Evolutionary conservation across 169 alveolate species (phyloP).

Genomic region (Plasmodium chabaudi): DNA sequence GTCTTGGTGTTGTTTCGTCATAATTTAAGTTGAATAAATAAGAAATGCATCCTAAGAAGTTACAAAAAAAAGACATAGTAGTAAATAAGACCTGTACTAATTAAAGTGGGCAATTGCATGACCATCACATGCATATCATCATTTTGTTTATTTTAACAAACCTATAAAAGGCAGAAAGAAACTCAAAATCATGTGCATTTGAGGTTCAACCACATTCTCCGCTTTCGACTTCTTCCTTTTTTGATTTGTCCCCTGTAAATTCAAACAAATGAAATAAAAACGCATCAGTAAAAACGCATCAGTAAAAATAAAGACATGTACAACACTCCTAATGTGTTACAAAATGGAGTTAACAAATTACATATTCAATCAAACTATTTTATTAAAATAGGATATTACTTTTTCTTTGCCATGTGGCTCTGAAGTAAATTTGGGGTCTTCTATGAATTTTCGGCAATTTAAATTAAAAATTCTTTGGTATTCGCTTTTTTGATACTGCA

Average conservation of each 20-base stretch:
- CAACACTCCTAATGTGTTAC: background rate
- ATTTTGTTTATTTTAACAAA: slow-evolving; percentile 10
- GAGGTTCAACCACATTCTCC: slow-evolving; percentile 14
- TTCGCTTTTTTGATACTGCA: slow-evolving; percentile 70
- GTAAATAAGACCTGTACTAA: background rate
- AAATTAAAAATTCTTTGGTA: slow-evolving; percentile 75
- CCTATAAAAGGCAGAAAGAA: slow-evolving; percentile 71
- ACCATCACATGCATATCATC: background rate
- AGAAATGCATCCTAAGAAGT: slow-evolving; percentile 55
- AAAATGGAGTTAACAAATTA: background rate
- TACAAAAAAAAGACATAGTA: background rate
- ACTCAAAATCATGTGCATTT: slow-evolving; percentile 31
- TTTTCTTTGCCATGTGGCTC: slow-evolving; percentile 37
- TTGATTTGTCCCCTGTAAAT: slow-evolving; percentile 18
- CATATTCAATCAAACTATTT: slow-evolving; percentile 1
- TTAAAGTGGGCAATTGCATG: background rate
- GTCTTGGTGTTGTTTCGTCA: slow-evolving; percentile 50
- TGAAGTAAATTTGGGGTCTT: slow-evolving; percentile 65
- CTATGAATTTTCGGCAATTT: slow-evolving; percentile 27
- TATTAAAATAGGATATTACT: background rate
- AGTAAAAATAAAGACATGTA: background rate
- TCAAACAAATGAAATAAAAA: background rate
- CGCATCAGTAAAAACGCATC: background rate
- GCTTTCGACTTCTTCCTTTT: slow-evolving; percentile 16
- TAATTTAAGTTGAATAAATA: slow-evolving; percentile 63